Percentiles rank a stretch among this genome's conserved stretches.
Evolutionary conservation across 148 eudicot genomes (phyloP).

Genomic region (Nepenthes gracilis): DNA sequence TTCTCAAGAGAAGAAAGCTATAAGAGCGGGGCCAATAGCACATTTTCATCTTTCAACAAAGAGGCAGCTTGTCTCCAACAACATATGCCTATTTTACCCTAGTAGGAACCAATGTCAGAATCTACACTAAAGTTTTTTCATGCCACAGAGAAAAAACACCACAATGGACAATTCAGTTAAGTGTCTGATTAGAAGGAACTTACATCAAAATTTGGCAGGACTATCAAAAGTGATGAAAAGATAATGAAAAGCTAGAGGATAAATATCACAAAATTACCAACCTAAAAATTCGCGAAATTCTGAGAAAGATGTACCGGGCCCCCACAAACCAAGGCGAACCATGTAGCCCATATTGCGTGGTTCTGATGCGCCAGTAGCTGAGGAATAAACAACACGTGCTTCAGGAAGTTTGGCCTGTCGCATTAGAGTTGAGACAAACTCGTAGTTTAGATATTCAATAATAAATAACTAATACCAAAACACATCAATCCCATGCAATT

Average conservation of each 20-base stretch:
- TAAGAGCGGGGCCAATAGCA: no score
- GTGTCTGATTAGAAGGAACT: no score
- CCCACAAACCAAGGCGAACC: constrained; percentile 99
- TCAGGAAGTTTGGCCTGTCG: constrained; percentile 86
- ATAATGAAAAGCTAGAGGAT: neutral
- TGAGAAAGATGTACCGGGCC: constrained; percentile 74
- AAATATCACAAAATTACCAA: constrained; percentile 13
- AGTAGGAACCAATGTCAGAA: no score
- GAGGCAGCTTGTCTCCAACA: no score
- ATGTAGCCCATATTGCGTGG: constrained; percentile 98
- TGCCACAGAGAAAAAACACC: no score
- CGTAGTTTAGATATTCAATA: neutral
- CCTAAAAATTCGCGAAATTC: constrained; percentile 82
- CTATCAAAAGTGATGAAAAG: neutral
- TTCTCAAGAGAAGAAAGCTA: no score
- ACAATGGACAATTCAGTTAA: no score
- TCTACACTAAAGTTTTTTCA: no score
- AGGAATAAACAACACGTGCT: constrained; percentile 94
- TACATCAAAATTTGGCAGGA: neutral
- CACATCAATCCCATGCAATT: neutral
- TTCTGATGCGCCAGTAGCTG: constrained; percentile 99
- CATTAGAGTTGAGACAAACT: constrained; percentile 4
- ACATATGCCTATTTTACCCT: no score
- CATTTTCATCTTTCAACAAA: no score
- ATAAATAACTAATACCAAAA: neutral